Conservation (phyloP, 192 early-diverging fungal species). For the Gonapodya prolifera region DNA sequence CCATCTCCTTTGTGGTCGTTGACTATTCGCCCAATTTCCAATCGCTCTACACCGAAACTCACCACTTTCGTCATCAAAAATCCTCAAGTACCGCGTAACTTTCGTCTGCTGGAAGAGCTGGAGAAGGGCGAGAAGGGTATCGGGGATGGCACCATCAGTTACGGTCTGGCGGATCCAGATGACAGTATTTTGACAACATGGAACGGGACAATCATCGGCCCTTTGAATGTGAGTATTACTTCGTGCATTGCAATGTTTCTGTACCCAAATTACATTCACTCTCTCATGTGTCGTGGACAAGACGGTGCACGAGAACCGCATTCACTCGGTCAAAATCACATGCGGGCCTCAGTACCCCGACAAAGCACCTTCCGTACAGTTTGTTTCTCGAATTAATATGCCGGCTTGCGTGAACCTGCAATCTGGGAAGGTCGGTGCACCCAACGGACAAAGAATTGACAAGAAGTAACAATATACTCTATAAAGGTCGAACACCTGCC, state of each 20-base stretch:
- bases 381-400: constrained; percentile 74
- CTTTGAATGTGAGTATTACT: constrained; percentile 40
- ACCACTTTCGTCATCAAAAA: too few relatives aligned
- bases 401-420: constrained; percentile 63
- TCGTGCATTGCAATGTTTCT: background rate
- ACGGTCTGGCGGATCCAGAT: constrained; percentile 76
- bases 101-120: constrained; percentile 89
- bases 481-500: constrained; percentile 69
- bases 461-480: background rate
- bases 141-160: constrained; percentile 86
- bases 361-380: constrained; percentile 59
- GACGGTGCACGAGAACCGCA: constrained; percentile 82
- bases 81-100: constrained; percentile 95
- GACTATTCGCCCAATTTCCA: too few relatives aligned
- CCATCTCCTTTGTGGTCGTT: too few relatives aligned
- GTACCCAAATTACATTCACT: background rate
- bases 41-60: too few relatives aligned
- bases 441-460: background rate
- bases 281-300: background rate
- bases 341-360: constrained; percentile 84
- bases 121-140: constrained; percentile 92
- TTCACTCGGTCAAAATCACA: constrained; percentile 73
- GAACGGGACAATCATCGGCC: constrained; percentile 93
- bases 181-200: constrained; percentile 71
- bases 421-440: constrained; percentile 50